Conservation (phyloP, 2,329 filamentous ascomycete species). For the Penicillium capsulatum region DNA sequence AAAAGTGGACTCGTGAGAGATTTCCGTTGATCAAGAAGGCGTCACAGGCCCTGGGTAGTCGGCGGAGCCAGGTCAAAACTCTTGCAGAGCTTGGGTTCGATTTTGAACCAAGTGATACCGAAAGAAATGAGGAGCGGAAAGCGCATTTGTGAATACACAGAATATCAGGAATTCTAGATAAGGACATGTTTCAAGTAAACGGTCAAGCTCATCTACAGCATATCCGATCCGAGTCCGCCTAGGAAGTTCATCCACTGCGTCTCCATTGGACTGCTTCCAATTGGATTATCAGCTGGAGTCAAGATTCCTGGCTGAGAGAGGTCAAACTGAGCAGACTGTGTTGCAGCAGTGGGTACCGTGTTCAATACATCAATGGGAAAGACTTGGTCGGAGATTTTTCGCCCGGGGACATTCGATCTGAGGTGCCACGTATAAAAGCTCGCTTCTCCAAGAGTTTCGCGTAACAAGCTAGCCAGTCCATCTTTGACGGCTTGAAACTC, state of each 20-base stretch:
- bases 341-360: no score
- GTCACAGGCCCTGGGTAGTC: slow-evolving; percentile 35
- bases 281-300: not conserved
- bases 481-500: slow-evolving; percentile 1
- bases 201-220: slow-evolving; percentile 9
- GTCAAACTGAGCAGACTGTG: no score
- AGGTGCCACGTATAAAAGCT: slow-evolving; percentile 3
- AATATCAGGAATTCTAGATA: no score
- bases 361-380: not conserved
- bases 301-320: no score
- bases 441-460: slow-evolving; percentile 1
- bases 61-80: slow-evolving; percentile 32
- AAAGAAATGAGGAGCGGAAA: not conserved
- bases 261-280: not conserved
- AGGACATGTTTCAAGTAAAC: no score
- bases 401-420: not conserved
- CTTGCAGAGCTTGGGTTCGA: slow-evolving; percentile 42
- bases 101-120: slow-evolving; percentile 28
- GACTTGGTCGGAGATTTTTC: not conserved
- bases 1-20: slow-evolving; percentile 31
- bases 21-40: slow-evolving; percentile 44
- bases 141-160: slow-evolving; percentile 4
- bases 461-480: not conserved
- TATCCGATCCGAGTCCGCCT: slow-evolving; percentile 11
- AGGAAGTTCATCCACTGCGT: slow-evolving; percentile 10